Conservation (phyloP, 1,284 basidiomycete species). For the Microbotryum lychnidis-dioicae region DNA sequence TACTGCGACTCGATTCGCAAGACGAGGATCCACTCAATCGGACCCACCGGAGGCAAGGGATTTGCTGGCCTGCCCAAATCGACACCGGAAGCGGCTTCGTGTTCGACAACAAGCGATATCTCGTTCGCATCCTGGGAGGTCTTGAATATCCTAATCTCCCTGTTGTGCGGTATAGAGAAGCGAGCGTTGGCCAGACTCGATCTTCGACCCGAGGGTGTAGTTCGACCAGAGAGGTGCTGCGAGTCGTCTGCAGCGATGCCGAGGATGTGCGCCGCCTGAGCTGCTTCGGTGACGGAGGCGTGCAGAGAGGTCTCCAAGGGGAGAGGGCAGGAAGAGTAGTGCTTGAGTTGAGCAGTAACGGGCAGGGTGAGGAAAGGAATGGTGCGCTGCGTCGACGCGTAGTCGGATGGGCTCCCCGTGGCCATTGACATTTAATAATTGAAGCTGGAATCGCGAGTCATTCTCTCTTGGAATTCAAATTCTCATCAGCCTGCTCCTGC, state of each 20-base stretch:
- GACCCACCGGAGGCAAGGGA: not conserved
- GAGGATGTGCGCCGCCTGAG: not conserved
- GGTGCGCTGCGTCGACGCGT: not conserved
- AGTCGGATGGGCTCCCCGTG: too few species aligned
- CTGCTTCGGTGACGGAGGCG: not conserved
- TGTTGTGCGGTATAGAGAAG: too few species aligned
- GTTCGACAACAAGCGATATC: not conserved
- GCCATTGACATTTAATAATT: not conserved
- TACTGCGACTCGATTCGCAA: conserved; percentile 3
- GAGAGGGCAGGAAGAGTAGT: not conserved
- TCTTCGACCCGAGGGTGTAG: too few species aligned
- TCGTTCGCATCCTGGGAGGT: not conserved
- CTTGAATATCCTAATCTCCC: not conserved
- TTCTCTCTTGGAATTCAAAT: too few species aligned
- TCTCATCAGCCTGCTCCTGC: too few species aligned
- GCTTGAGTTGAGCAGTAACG: not conserved
- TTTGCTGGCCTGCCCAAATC: not conserved
- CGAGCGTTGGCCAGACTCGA: too few species aligned
- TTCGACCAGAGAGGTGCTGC: too few species aligned
- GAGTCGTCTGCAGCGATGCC: not conserved
- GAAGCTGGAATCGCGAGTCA: conserved; percentile 6
- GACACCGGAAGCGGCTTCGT: not conserved
- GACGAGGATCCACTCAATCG: conserved; percentile 8
- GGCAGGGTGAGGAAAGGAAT: conserved; percentile 5
- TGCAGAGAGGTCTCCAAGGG: not conserved